Conservation (phyloP, 2,329 filamentous ascomycete species). For the Immersiporthe knoxdaviesiana region DNA sequence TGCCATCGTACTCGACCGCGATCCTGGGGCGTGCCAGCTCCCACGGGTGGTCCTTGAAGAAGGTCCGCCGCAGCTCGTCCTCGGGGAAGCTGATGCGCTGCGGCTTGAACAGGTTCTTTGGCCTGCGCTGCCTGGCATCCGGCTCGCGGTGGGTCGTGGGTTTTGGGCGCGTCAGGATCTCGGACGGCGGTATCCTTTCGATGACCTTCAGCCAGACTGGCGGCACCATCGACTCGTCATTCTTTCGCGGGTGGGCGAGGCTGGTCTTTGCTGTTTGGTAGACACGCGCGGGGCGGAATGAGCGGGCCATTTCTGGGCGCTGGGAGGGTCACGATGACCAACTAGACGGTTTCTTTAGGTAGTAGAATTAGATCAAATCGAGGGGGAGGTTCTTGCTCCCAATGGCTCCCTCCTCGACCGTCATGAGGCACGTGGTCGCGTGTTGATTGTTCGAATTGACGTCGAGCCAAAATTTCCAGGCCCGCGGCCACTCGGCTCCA, state of each 20-base stretch:
- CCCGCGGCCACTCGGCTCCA: constrained; percentile 44
- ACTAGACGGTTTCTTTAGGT: not conserved
- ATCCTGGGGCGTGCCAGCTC: constrained; percentile 88
- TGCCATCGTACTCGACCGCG: constrained; percentile 82
- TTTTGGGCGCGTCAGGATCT: constrained; percentile 59
- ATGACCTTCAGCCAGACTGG: constrained; percentile 57
- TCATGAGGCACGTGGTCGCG: not conserved
- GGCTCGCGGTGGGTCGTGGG: constrained; percentile 49
- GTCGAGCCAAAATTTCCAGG: constrained; percentile 40
- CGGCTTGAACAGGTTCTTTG: constrained; percentile 80
- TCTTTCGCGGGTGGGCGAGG: constrained; percentile 40
- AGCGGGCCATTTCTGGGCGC: constrained; percentile 38
- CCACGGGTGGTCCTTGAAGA: constrained; percentile 96
- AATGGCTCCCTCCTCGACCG: constrained; percentile 7
- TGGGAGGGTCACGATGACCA: constrained; percentile 21
- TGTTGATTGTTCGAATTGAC: constrained; percentile 41
- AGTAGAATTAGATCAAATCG: not conserved
- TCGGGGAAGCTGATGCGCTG: constrained; percentile 79
- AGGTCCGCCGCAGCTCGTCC: constrained; percentile 76
- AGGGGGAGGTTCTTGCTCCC: not conserved
- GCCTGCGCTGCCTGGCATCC: constrained; percentile 59
- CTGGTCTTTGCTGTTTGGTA: constrained; percentile 46
- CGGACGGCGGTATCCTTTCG: constrained; percentile 58
- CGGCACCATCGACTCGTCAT: constrained; percentile 36
- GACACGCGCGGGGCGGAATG: constrained; percentile 46